A percentile compares a stretch with the other conserved stretches of the same genome.
phyloP scores from a whole-genome alignment of 805 yeast genomes.

The Pichia rugopelliculosa region DNA sequence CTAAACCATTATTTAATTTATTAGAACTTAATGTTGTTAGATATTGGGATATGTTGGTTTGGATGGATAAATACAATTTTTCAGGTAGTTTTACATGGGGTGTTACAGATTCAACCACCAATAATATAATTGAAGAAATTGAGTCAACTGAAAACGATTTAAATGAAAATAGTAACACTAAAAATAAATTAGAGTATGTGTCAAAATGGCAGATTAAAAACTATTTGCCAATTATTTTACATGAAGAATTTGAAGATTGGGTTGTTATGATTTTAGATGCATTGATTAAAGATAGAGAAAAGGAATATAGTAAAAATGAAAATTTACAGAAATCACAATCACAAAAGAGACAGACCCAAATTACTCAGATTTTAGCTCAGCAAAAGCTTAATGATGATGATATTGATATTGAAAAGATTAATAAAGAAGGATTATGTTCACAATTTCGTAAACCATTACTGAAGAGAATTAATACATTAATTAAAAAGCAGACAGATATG shows the following conservation, averaged over 20 bases:
- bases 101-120: conserved; percentile 30
- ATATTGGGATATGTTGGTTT: conserved; percentile 88
- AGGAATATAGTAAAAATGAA: conserved; percentile 11
- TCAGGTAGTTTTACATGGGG: conserved; percentile 59
- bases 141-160: conserved; percentile 17
- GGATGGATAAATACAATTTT: conserved; percentile 91
- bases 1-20: conserved; percentile 75
- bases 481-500: conserved; percentile 65
- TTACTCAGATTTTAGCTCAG: conserved; percentile 45
- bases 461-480: conserved; percentile 58
- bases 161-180: conserved; percentile 25
- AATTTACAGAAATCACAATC: conserved; percentile 30
- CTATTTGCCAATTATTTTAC: conserved; percentile 67
- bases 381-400: conserved; percentile 25
- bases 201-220: conserved; percentile 74
- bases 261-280: conserved; percentile 66
- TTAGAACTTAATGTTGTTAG: conserved; percentile 65
- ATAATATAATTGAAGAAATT: not conserved
- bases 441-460: conserved; percentile 55
- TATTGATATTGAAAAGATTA: conserved; percentile 13
- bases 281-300: conserved; percentile 48
- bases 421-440: conserved; percentile 43
- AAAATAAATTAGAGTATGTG: conserved; percentile 40
- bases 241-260: conserved; percentile 86
- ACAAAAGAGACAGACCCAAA: conserved; percentile 56